phyloP scores from a whole-genome alignment of 2,329 filamentous ascomycete species.

The Talaromyces rugulosus region DNA sequence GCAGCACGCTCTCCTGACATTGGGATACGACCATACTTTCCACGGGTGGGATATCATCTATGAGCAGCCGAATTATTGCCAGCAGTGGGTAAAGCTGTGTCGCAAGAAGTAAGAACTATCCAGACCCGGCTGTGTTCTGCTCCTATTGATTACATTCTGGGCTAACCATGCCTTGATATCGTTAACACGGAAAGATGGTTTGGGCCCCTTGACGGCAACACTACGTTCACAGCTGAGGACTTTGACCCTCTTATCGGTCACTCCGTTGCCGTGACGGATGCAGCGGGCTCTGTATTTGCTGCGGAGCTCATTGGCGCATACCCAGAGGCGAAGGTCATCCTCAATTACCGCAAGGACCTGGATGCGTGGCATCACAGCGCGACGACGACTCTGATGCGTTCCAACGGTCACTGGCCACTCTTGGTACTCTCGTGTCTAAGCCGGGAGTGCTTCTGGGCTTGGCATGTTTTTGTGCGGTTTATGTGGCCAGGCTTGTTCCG shows the following conservation, averaged over 20 bases:
- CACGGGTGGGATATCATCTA: background rate
- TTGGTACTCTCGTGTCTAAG: background rate
- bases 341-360: background rate
- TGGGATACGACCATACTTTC: background rate
- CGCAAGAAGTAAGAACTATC: background rate
- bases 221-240: background rate
- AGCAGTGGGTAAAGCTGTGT: background rate
- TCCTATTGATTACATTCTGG: background rate
- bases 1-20: background rate
- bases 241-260: background rate
- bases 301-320: slow-evolving; percentile 1
- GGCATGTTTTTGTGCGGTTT: background rate
- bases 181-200: background rate
- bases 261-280: background rate
- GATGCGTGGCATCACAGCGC: slow-evolving; percentile 3
- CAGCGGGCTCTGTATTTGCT: background rate
- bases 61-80: background rate
- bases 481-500: background rate
- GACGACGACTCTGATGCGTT: background rate
- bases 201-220: background rate
- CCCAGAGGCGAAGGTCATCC: background rate
- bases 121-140: background rate
- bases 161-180: background rate
- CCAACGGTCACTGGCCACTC: background rate
- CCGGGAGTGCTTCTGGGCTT: background rate